These are phyloP conservation scores for Ceriops zippeliana DNA, from an alignment of 345 rosid genomes.

Conservation along the genomic window DNA sequence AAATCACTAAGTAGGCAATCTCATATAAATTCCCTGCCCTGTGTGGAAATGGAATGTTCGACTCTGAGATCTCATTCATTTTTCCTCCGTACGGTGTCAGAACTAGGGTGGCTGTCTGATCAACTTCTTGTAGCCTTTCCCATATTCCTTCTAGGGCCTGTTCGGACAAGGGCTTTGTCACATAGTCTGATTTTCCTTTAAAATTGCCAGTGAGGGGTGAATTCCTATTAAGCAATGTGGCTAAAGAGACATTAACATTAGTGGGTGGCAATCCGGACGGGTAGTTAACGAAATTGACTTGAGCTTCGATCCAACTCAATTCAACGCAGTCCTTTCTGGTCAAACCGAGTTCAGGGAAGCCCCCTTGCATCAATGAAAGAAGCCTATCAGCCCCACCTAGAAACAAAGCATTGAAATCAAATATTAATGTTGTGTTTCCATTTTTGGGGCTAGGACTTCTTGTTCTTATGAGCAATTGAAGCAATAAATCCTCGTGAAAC, in stretches of 20 bases:
- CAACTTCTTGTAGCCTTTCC: constrained; percentile 6
- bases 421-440: too few relatives aligned
- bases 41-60: constrained; percentile 13
- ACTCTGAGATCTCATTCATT: constrained; percentile 2
- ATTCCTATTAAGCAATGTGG: not conserved
- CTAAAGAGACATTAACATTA: too few relatives aligned
- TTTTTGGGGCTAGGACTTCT: not conserved
- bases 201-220: not conserved
- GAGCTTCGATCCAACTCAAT: constrained; percentile 6
- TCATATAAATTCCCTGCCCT: constrained; percentile 11
- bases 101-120: not conserved
- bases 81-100: constrained; percentile 17
- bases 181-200: constrained; percentile 17
- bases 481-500: not conserved
- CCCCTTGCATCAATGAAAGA: not conserved
- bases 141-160: not conserved
- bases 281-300: not conserved
- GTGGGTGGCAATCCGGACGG: not conserved
- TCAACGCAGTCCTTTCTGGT: not conserved
- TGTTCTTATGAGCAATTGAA: not conserved
- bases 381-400: not conserved
- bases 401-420: not conserved
- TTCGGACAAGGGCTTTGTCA: not conserved
- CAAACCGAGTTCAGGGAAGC: constrained; percentile 8
- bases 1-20: not conserved